Base-by-base conservation (phyloP, 106 monocot species). In the Gastrodia elata region DNA sequence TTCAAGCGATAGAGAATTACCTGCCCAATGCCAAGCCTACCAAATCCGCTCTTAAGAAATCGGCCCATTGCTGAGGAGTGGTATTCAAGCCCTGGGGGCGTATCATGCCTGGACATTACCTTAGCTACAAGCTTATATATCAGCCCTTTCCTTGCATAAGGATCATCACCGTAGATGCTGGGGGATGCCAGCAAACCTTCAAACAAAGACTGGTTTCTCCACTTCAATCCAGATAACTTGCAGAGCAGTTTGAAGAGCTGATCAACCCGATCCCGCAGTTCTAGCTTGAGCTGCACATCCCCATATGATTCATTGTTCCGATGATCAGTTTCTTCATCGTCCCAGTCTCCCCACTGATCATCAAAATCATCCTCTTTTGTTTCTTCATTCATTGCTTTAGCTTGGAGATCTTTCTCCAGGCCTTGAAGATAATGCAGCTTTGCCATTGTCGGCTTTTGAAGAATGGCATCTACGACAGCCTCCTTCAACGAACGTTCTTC, bases 21-120 rank as follows among this genome's bases (percentile, higher is more conserved):
- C 93, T 98, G 98, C 55, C 93, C 91, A 78, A 98, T 88, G n/a
- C 98, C 98, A 81, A 98, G 89, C 83, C 98, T 88, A 81, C 98
- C 93, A 78, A 98, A 85, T 14, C 98, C 98, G 74, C 93, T 93
- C 74, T 98, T 98, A 20, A 98, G 78, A 70, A 98, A 82, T 24
- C 98, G 86, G 13, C 98, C 93, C 77, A 98, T 91, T 22, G 82
- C 91, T 43, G 93, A 89, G 15, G 98, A 98, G 77, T 98, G 98
- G 72, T 93, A 93, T 52, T 93, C 86, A 41, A 98, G 43, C 55
- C 91, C 93, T n/a, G n/a, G n/a, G 65, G 93, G 90, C 72, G 93
- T 40, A 43, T 93, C 93, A 81, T 76, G 74, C 73, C 83, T 93
- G 13, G 76, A 81, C 58, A 98, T 82, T 57, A 90, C 39, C 74